phyloP scores from a whole-genome alignment of 805 yeast genomes.

The Torulaspora maleeae region DNA sequence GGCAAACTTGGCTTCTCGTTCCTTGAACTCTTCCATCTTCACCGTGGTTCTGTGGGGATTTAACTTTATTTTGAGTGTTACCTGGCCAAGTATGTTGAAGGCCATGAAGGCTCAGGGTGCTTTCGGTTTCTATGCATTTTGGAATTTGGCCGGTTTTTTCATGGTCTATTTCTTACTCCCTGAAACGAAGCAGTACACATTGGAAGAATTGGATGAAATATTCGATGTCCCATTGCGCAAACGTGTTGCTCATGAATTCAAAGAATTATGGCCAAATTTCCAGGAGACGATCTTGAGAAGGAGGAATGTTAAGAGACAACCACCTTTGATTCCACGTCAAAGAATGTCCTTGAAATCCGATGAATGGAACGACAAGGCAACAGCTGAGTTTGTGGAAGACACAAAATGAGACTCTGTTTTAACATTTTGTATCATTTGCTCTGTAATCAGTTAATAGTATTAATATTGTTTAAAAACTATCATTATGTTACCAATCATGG shows the following conservation, averaged over 20 bases:
- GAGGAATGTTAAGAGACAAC: constrained; percentile 44
- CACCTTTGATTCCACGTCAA: constrained; percentile 54
- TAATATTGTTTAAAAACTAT: neutral
- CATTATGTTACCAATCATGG: neutral
- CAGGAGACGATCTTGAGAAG: constrained; percentile 45
- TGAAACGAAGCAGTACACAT: constrained; percentile 60
- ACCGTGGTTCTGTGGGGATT: constrained; percentile 73
- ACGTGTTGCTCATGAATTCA: constrained; percentile 50
- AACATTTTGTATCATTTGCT: constrained; percentile 2
- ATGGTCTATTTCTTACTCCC: constrained; percentile 67
- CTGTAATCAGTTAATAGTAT: constrained; percentile 1
- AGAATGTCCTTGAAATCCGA: constrained; percentile 56
- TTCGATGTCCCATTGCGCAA: constrained; percentile 53
- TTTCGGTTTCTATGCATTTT: constrained; percentile 82
- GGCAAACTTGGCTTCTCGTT: constrained; percentile 72
- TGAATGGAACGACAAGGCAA: constrained; percentile 60
- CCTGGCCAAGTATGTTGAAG: constrained; percentile 69
- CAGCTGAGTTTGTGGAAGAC: constrained; percentile 47
- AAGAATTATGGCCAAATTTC: constrained; percentile 40
- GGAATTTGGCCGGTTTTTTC: constrained; percentile 70
- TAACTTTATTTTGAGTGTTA: constrained; percentile 63
- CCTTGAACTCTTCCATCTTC: constrained; percentile 74
- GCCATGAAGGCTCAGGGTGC: constrained; percentile 80
- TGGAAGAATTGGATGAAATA: constrained; percentile 69
- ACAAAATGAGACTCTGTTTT: neutral